Conservation (phyloP, 345 rosid species). For the Microcos paniculata region DNA sequence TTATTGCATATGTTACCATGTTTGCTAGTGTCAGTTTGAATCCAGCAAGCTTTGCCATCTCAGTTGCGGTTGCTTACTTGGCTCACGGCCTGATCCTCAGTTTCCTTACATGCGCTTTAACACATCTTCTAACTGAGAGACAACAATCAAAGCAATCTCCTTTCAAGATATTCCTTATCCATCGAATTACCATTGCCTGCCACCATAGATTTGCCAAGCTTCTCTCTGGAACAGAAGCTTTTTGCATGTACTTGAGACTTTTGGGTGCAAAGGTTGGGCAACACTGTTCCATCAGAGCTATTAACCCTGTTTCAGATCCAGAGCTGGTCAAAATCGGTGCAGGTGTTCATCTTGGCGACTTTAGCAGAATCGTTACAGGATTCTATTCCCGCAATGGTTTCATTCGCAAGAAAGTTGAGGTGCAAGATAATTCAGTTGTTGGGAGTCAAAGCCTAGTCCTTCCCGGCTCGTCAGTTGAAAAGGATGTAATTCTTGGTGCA, state of each 20-base stretch:
- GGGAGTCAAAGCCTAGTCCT: slow-evolving; percentile 66
- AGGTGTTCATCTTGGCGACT: slow-evolving; percentile 73
- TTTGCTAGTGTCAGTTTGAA: slow-evolving; percentile 26
- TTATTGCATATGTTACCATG: slow-evolving; percentile 45
- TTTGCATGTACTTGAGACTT: slow-evolving; percentile 51
- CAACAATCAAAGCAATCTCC: slow-evolving; percentile 31
- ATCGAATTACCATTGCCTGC: slow-evolving; percentile 52
- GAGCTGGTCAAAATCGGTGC: slow-evolving; percentile 39
- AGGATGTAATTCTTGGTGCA: slow-evolving; percentile 61
- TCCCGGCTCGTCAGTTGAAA: slow-evolving; percentile 48
- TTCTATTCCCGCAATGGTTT: slow-evolving; percentile 45
- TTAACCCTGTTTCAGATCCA: slow-evolving; percentile 60
- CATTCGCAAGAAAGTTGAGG: slow-evolving; percentile 32
- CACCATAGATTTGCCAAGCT: slow-evolving; percentile 64
- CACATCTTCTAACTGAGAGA: slow-evolving; percentile 32
- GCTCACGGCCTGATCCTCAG: slow-evolving; percentile 55
- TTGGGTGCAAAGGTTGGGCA: slow-evolving; percentile 55
- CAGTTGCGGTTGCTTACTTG: slow-evolving; percentile 37
- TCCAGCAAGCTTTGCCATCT: slow-evolving; percentile 35
- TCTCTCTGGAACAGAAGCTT: slow-evolving; percentile 64
- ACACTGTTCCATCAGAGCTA: slow-evolving; percentile 62
- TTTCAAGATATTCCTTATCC: slow-evolving; percentile 43
- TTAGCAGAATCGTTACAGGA: slow-evolving; percentile 48
- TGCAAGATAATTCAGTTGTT: slow-evolving; percentile 55
- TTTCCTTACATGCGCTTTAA: slow-evolving; percentile 40